phyloP scores from a whole-genome alignment of 495 filamentous ascomycete species.

The Cercophora sp. region DNA sequence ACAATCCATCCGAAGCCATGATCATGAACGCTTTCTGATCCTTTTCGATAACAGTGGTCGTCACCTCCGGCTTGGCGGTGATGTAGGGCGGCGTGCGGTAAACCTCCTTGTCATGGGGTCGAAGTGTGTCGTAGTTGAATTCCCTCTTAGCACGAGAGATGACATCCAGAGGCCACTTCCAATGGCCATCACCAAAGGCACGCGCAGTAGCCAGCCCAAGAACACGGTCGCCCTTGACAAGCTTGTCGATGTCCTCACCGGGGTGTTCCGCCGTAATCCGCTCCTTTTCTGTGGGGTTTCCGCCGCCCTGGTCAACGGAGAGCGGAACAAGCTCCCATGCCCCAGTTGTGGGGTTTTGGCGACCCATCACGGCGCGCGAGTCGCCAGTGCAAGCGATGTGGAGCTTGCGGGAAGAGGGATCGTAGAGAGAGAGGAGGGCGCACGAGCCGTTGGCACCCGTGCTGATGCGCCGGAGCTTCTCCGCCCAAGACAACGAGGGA shows the following conservation, averaged over 20 bases:
- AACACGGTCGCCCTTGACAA: conserved; percentile 52
- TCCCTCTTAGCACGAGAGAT: conserved; percentile 36
- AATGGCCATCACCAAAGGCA: conserved; percentile 60
- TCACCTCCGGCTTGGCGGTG: conserved; percentile 61
- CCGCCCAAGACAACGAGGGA: neutral
- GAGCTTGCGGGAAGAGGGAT: conserved; percentile 43
- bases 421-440: conserved; percentile 55
- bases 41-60: conserved; percentile 48
- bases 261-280: conserved; percentile 55
- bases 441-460: conserved; percentile 56
- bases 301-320: conserved; percentile 57
- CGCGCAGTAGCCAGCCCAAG: conserved; percentile 55
- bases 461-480: conserved; percentile 7
- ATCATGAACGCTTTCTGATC: conserved; percentile 52
- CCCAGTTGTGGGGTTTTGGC: conserved; percentile 36
- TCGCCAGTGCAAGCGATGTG: conserved; percentile 52
- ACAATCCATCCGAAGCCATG: conserved; percentile 61
- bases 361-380: conserved; percentile 58
- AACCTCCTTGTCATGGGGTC: conserved; percentile 35
- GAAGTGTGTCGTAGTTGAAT: conserved; percentile 44
- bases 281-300: conserved; percentile 48
- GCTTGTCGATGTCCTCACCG: conserved; percentile 43
- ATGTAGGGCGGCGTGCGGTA: conserved; percentile 59
- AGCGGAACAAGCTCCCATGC: conserved; percentile 49
- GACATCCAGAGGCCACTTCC: conserved; percentile 56